Base-by-base conservation (phyloP, 177 flowering plant genomes). In the Vitis hybrid region DNA sequence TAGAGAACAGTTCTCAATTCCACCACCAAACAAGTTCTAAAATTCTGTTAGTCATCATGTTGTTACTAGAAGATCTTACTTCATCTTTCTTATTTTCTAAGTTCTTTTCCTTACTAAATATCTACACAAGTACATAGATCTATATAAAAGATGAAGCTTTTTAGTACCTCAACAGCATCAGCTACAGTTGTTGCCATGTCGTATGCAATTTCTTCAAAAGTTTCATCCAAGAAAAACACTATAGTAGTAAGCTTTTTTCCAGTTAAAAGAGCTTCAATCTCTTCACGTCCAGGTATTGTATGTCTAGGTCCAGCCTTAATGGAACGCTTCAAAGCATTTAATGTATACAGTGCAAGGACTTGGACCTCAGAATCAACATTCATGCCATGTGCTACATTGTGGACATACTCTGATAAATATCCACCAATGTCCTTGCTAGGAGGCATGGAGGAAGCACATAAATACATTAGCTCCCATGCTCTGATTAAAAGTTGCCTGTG, bases 221-320 rank as follows among this genome's bases (percentile, higher is more conserved):
- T 96, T 78, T 96, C 99, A 82, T 96, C 99, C 88, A 96, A 75
- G 82, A 96, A 96, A 65, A 96, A 96, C 40, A 96, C 99, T 71
- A 96, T 96, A 11, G 99, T 96, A 62, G 99, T 96, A 46, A 96
- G 94, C 75, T 83, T 94, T 81, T 87, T 84, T 56, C 91, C 88
- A 62, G 90, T 88, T 68, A 96, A 76, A 75, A 91, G 90, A 67
- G 97, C 94, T 82, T 96, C 97, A 78, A 96, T 94, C 83, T 96
- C 99, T 79, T 94, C 99, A 63, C 90, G 90, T 0, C 87, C 97
- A 27, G 99, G 98, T 75, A 86, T 89, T 56, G 78, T 88, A 67
- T 88, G 85, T 88, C 99, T 86, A 13, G 98, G 93, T 66, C 99
- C 99, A 74, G 99, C 98, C 83, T 96, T 93, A 30, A 92, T 80